Percentiles rank a stretch among this genome's conserved stretches.
Evolutionary conservation across 2,329 filamentous ascomycete species (phyloP).

Genomic region (Gaeumannomyces sp.): DNA sequence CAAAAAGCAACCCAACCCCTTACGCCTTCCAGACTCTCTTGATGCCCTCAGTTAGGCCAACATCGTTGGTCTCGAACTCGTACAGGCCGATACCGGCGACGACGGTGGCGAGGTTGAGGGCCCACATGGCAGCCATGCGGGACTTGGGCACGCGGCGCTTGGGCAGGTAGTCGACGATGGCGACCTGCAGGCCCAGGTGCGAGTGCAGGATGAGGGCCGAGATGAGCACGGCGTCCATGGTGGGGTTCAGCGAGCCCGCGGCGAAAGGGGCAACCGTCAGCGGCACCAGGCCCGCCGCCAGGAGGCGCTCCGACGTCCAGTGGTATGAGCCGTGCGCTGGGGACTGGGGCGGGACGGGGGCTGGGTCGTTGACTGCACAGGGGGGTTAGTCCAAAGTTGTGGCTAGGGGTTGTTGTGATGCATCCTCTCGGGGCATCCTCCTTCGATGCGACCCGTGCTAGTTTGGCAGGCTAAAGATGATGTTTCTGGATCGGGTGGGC

Average conservation of each 20-base stretch:
- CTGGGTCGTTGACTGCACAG: slow-evolving; percentile 74
- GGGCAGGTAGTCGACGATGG: slow-evolving; percentile 90
- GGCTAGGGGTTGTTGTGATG: too few species aligned
- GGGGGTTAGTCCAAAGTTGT: neutral
- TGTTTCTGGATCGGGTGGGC: slow-evolving; percentile 1
- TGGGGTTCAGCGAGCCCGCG: slow-evolving; percentile 82
- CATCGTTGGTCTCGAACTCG: slow-evolving; percentile 98
- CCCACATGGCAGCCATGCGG: slow-evolving; percentile 66
- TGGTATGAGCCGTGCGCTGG: slow-evolving; percentile 92
- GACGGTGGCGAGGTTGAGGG: slow-evolving; percentile 70
- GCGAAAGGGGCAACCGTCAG: slow-evolving; percentile 88
- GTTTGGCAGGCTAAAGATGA: neutral
- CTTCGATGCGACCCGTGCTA: neutral
- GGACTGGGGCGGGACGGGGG: slow-evolving; percentile 62
- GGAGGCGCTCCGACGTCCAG: slow-evolving; percentile 90
- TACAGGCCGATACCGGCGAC: slow-evolving; percentile 84
- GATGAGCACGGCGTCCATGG: slow-evolving; percentile 80
- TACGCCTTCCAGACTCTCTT: slow-evolving; percentile 86
- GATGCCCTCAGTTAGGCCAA: slow-evolving; percentile 84
- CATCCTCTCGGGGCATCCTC: too few species aligned
- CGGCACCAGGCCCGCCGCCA: slow-evolving; percentile 77
- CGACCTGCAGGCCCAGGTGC: slow-evolving; percentile 88
- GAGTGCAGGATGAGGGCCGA: slow-evolving; percentile 82
- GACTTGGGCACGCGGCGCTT: slow-evolving; percentile 59
- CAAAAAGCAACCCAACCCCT: slow-evolving; percentile 8